Evolutionary conservation across 2,329 filamentous ascomycete genomes (phyloP), one percentile per base, ranked within the genome.

Genomic region (Diaporthe capsici): DNA sequence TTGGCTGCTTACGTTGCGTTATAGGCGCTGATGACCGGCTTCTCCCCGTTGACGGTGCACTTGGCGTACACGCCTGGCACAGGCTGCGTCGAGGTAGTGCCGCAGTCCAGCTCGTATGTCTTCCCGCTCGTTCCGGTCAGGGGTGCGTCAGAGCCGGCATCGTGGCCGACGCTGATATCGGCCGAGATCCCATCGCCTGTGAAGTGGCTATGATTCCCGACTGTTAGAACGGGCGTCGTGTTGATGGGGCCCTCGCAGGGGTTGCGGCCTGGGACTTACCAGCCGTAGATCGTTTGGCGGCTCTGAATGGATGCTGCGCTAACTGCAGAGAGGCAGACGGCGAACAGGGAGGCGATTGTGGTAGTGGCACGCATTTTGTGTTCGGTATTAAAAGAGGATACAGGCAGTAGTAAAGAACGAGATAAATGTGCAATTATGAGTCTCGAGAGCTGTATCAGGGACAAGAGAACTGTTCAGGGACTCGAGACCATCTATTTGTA

Each of bases 81-180:
- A 3, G 20, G 20, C 12, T 37, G 63, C 13, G 63, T 68, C 28
- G 44, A 51, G 20, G 63, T 68, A 0, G 63, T 68, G 20, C 63
- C 63, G 7, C 63, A 68, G 22, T 68, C 44, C 44, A 68, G 47
- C 63, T 25, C 31, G 63, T 68, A 68, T 6, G 28, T 68, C 31
- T 51, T 68, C 5, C 63, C 63, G 31, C 63, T 68, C 13, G 44
- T 25, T 6, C 63, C 63, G 44, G 44, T 68, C 2, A 68, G 10
- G 4, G 63, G 63, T 4, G 28, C 44, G 8, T 68, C 63, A 3
- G 28, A 2, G 63, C 63, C 63, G 8, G 28, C 44, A 20, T 68
- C 63, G 44, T 68, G 63, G 28, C 63, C 63, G 7, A 53, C 63
- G 31, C 63, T 53, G 31, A 68, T 51, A n/a, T 68, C 47, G 2